These are phyloP conservation scores for Nakazawaea ishiwadae DNA, from an alignment of 805 yeast genomes.

Conservation along the genomic window DNA sequence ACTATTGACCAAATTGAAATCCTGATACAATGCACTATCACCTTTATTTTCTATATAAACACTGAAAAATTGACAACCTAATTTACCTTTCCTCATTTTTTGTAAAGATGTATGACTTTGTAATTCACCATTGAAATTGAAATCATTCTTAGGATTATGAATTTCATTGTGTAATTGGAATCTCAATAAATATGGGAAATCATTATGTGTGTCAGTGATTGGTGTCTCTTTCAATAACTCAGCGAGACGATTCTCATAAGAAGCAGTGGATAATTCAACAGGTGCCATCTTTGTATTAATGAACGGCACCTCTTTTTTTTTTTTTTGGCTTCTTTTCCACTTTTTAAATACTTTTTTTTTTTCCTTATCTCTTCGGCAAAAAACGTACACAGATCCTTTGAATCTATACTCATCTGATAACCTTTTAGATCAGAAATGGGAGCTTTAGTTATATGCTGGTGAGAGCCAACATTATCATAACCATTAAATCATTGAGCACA, in stretches of 20 bases:
- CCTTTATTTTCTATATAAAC: conserved; percentile 40
- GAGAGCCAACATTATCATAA: too few relatives aligned
- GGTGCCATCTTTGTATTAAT: conserved; percentile 9
- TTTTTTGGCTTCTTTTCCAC: too few relatives aligned
- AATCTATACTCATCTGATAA: too few relatives aligned
- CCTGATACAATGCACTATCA: conserved; percentile 33
- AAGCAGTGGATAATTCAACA: neutral
- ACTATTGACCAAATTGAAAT: conserved; percentile 38
- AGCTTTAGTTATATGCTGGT: too few relatives aligned
- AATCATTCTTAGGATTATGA: conserved; percentile 25
- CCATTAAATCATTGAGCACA: too few relatives aligned
- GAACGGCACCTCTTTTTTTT: too few relatives aligned
- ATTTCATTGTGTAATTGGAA: conserved; percentile 40
- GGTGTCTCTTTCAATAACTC: conserved; percentile 22
- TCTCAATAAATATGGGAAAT: conserved; percentile 46
- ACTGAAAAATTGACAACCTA: conserved; percentile 49
- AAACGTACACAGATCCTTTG: too few relatives aligned
- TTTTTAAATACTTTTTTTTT: too few relatives aligned
- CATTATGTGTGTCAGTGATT: conserved; percentile 44
- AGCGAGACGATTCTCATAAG: conserved; percentile 8
- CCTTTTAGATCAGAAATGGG: too few relatives aligned
- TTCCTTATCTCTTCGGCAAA: too few relatives aligned
- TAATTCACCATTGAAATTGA: conserved; percentile 36
- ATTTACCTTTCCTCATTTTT: conserved; percentile 35
- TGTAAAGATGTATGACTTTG: conserved; percentile 41